Evolutionary conservation across 2,329 filamentous ascomycete species (phyloP).

Genomic region (Pestalotiopsis sp.): DNA sequence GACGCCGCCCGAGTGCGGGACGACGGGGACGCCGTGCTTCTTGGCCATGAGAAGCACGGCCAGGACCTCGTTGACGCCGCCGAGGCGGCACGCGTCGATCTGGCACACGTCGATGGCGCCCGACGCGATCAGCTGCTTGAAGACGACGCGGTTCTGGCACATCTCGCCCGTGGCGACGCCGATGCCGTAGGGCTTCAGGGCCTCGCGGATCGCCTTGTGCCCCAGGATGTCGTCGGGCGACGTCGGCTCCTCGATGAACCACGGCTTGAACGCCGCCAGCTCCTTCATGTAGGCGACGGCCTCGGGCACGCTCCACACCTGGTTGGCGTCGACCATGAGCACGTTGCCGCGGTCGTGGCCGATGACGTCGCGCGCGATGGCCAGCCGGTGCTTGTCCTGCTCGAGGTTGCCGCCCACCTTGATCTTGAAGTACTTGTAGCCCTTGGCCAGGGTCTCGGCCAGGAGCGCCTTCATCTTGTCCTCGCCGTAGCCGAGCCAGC

Average conservation of each 20-base stretch:
- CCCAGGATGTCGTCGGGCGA: constrained; percentile 88
- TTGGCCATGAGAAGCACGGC: constrained; percentile 87
- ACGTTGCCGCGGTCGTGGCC: constrained; percentile 82
- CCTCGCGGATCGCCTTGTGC: constrained; percentile 82
- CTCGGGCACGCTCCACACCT: constrained; percentile 89
- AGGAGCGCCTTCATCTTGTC: constrained; percentile 82
- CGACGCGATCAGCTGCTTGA: constrained; percentile 84
- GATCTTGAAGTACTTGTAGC: constrained; percentile 87
- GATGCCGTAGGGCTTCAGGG: constrained; percentile 73
- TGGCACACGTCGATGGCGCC: constrained; percentile 87
- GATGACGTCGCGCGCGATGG: constrained; percentile 77
- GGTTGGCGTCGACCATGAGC: constrained; percentile 92
- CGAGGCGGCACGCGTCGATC: constrained; percentile 86
- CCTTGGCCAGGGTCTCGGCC: constrained; percentile 72
- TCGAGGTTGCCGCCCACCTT: constrained; percentile 80
- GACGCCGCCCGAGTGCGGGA: constrained; percentile 88
- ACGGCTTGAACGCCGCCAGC: constrained; percentile 81
- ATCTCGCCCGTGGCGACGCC: constrained; percentile 92
- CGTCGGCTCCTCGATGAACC: constrained; percentile 95
- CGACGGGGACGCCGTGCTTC: constrained; percentile 78
- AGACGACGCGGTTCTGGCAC: constrained; percentile 93
- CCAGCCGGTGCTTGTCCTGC: constrained; percentile 70
- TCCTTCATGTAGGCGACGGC: constrained; percentile 85
- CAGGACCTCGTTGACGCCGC: constrained; percentile 88
- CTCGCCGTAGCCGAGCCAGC: constrained; percentile 89